Conservation (phyloP, 2,329 filamentous ascomycete genomes). For the Epicoccum sorghinum region DNA sequence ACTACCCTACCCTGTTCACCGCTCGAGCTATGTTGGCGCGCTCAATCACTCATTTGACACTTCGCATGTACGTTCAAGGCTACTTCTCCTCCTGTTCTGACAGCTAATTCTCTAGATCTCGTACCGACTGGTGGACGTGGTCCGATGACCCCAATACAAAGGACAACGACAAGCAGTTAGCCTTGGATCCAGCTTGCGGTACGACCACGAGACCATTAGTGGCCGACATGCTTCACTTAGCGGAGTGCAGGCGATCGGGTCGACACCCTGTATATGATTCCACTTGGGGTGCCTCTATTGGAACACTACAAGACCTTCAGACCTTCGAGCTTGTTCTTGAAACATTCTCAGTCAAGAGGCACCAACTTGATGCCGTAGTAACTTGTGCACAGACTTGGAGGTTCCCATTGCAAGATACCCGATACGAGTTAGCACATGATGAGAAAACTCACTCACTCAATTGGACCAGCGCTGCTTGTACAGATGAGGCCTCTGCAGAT, state of each 20-base stretch:
- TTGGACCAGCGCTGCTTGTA: background rate
- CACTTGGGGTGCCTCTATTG: background rate
- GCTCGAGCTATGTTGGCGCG: conserved; percentile 8
- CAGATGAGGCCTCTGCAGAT: background rate
- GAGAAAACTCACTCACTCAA: background rate
- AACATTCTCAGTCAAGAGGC: background rate
- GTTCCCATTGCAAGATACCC: background rate
- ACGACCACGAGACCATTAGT: background rate
- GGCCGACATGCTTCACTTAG: background rate
- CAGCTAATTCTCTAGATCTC: background rate
- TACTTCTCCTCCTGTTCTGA: background rate
- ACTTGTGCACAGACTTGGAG: background rate
- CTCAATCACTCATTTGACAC: background rate
- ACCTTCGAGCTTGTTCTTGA: background rate
- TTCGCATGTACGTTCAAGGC: background rate
- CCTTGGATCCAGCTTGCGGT: background rate
- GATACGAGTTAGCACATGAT: background rate
- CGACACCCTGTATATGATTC: background rate
- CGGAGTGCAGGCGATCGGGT: background rate
- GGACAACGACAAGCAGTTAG: background rate
- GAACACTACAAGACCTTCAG: background rate
- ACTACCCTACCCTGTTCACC: conserved; percentile 3
- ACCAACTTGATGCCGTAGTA: background rate
- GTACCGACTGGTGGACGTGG: background rate
- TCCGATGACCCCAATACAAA: background rate